Base-by-base conservation (phyloP, 352 stramenopile genomes). In the Globisporangium perplexum region DNA sequence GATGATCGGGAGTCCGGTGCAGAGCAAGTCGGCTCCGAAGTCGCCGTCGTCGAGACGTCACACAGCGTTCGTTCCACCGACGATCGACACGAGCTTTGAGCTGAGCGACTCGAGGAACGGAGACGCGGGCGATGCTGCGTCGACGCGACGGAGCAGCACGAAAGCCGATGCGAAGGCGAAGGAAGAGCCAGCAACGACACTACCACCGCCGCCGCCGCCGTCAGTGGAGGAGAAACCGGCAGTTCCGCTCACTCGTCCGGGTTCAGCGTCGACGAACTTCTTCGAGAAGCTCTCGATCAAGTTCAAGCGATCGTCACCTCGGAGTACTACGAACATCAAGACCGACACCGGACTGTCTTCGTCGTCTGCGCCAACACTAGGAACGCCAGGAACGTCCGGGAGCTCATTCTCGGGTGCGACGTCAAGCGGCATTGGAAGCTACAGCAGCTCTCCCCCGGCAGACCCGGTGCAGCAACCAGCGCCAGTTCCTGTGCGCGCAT, bases 271-370 rank as follows among this genome's bases (percentile, higher is more conserved):
- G 8, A 76, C 81, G 24, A 92, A 84, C 53, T 93, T 93, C 60
- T 93, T 93, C 51, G 83, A 83, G 43, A 93, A 93, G 48, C 68
- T 93, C 28, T 90, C 77, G 22, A 86, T 83, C 47, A 75, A 82
- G 62, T 93, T 93, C 61, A 93, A 88, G 55, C 71, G 82, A 20
- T 64, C 52, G 24, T 90, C 81, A 42, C 74, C 77, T 18, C 68
- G 68, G 18, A 75, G 63, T 41, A 57, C 39, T 41, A 26, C 28
- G 30, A 57, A 44, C 47, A 0, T 26, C 31, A 35, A 28, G 31
- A 23, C 28, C 20, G n/a, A 53, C 47, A 57, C 56, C 30, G 63
- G 7, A 28, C 20, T 15, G 44, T 42, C 24, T 4, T 43, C 61
- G 36, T 41, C 53, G 18, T n/a, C 35, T 11, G 22, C 52, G 31